Evolutionary conservation across 768 basidiomycete genomes (phyloP).

Genomic region (Nevesoporus exiguus): DNA sequence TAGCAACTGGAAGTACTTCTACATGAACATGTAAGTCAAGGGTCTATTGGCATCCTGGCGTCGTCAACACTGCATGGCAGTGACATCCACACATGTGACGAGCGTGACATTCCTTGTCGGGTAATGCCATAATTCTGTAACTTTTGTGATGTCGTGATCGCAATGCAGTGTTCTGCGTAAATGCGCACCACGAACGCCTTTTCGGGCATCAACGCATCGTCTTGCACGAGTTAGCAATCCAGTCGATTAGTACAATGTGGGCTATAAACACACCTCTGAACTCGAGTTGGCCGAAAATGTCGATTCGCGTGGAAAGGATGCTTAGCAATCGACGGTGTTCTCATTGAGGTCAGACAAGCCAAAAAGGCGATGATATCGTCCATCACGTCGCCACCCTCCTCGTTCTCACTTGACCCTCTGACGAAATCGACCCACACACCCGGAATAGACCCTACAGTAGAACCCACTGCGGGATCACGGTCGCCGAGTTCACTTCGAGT

Average conservation of each 20-base stretch:
- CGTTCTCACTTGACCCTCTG: slow-evolving; percentile 24
- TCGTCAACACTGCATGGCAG: no score
- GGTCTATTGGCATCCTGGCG: no score
- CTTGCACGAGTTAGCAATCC: slow-evolving; percentile 35
- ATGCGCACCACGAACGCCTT: slow-evolving; percentile 79
- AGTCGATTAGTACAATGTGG: neutral
- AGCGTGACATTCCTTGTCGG: no score
- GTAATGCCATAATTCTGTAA: no score
- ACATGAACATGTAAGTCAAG: no score
- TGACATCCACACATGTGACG: no score
- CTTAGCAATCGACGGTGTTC: slow-evolving; percentile 59
- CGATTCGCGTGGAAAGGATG: slow-evolving; percentile 61
- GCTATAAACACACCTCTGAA: slow-evolving; percentile 64
- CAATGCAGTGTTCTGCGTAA: slow-evolving; percentile 74
- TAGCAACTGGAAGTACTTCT: no score
- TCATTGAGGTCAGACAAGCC: slow-evolving; percentile 57
- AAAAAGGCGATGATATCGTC: slow-evolving; percentile 48
- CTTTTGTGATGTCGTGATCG: slow-evolving; percentile 65
- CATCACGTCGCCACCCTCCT: slow-evolving; percentile 35
- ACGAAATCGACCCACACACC: slow-evolving; percentile 72
- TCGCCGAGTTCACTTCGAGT: slow-evolving; percentile 79
- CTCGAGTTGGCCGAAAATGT: slow-evolving; percentile 64
- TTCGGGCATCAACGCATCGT: slow-evolving; percentile 61
- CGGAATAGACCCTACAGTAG: slow-evolving; percentile 69
- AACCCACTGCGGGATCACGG: slow-evolving; percentile 25